Evolutionary conservation across 2,329 filamentous ascomycete genomes (phyloP).

Genomic region (Calonectria multiphialidica): DNA sequence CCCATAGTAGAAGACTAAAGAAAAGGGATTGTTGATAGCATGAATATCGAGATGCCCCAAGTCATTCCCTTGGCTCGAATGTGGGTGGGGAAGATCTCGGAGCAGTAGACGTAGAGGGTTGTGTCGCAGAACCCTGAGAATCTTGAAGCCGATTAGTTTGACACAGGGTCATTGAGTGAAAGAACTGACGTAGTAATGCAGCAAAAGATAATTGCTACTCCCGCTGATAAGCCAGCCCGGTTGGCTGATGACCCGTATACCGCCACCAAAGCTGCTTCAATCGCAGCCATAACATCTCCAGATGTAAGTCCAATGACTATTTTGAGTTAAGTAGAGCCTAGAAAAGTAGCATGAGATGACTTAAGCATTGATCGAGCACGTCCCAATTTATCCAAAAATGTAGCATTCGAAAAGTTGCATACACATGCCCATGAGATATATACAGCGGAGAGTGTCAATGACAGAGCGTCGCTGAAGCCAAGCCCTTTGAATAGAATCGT

Average conservation of each 20-base stretch:
- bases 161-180: not conserved
- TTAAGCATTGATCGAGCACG: not conserved
- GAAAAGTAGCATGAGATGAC: not conserved
- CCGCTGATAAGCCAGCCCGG: not conserved
- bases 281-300: not conserved
- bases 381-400: not conserved
- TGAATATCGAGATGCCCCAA: not conserved
- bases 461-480: not conserved
- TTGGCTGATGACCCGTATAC: not conserved
- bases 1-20: not conserved
- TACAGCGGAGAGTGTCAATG: not conserved
- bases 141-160: not conserved
- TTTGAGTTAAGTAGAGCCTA: not conserved
- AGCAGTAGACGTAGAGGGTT: not conserved
- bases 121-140: not conserved
- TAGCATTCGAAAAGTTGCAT: not conserved
- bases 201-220: not conserved
- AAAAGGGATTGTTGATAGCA: not conserved
- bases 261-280: not conserved
- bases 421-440: not conserved
- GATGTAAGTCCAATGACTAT: not conserved
- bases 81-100: not conserved
- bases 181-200: not conserved
- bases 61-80: not conserved
- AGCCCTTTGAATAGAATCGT: not conserved